Conservation (phyloP, 306 rosid species). For the Dryas octopetala region DNA sequence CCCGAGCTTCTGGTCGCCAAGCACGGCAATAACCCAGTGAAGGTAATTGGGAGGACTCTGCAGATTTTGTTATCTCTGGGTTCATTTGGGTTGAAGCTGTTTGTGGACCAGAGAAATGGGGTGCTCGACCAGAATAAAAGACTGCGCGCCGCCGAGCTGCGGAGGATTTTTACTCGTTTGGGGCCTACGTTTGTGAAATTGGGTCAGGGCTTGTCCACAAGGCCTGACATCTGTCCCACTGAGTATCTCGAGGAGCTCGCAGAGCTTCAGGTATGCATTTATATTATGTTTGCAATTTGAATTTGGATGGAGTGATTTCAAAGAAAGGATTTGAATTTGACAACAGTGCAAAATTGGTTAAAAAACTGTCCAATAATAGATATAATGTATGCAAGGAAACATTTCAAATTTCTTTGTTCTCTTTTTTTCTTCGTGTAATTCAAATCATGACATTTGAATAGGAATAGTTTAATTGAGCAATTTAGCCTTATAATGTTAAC, state of each 20-base stretch:
- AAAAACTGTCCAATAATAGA: no score
- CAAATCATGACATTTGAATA: no score
- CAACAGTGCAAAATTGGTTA: no score
- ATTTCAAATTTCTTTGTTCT: no score
- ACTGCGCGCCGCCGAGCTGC: constrained; percentile 71
- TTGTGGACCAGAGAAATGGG: constrained; percentile 65
- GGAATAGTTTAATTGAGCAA: no score
- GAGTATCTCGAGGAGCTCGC: constrained; percentile 92
- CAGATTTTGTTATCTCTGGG: constrained; percentile 53
- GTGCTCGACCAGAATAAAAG: constrained; percentile 55
- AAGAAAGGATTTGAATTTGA: no score
- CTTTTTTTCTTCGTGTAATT: no score
- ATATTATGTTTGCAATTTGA: no score
- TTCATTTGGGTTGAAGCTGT: constrained; percentile 57
- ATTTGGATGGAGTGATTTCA: no score
- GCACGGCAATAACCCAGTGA: constrained; percentile 63
- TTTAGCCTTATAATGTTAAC: no score
- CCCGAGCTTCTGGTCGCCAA: constrained; percentile 50
- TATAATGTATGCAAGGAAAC: no score
- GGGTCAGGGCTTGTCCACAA: constrained; percentile 92
- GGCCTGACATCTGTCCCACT: constrained; percentile 89
- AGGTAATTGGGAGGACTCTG: constrained; percentile 73
- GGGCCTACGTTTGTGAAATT: constrained; percentile 99
- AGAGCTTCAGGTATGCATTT: constrained; percentile 66
- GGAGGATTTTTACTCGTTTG: constrained; percentile 55